Conservation (phyloP, 192 early-diverging fungal genomes). For the Endogone sp. region DNA sequence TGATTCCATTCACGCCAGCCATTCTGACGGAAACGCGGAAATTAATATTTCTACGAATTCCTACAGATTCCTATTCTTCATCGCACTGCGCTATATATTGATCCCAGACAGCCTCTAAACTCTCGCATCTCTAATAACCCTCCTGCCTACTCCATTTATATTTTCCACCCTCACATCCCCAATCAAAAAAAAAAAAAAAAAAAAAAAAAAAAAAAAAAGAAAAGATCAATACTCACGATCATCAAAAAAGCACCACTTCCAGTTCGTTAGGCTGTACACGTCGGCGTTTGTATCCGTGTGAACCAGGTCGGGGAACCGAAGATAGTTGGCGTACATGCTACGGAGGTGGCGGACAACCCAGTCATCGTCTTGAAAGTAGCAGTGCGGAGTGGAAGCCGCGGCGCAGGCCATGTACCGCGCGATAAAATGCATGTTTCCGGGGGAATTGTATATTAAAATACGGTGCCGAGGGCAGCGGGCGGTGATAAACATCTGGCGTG, state of each 20-base stretch:
- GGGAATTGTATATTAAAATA: slow-evolving; percentile 44
- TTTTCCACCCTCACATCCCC: too few species aligned
- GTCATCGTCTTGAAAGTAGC: slow-evolving; percentile 58
- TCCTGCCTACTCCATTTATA: too few species aligned
- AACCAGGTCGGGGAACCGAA: slow-evolving; percentile 45
- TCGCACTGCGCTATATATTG: too few species aligned
- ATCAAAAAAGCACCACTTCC: slow-evolving; percentile 54
- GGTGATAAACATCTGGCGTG: slow-evolving; percentile 38
- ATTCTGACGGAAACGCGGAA: too few species aligned
- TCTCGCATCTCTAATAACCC: too few species aligned
- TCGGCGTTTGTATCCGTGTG: slow-evolving; percentile 46
- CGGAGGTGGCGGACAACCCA: slow-evolving; percentile 40
- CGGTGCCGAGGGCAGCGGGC: slow-evolving; percentile 25
- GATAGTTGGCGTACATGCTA: slow-evolving; percentile 53
- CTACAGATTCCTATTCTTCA: too few species aligned
- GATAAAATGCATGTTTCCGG: slow-evolving; percentile 41
- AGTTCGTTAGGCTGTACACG: slow-evolving; percentile 44
- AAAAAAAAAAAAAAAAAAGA: not conserved
- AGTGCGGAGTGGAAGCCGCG: slow-evolving; percentile 48
- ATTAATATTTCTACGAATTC: not conserved
- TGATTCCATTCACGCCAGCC: too few species aligned
- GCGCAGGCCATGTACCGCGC: slow-evolving; percentile 55
- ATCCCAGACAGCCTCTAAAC: too few species aligned
- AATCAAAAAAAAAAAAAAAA: too few species aligned
- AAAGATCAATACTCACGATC: slow-evolving; percentile 32